Conservation (phyloP, 179 eudicot genomes). For the Silene noctiflora region DNA sequence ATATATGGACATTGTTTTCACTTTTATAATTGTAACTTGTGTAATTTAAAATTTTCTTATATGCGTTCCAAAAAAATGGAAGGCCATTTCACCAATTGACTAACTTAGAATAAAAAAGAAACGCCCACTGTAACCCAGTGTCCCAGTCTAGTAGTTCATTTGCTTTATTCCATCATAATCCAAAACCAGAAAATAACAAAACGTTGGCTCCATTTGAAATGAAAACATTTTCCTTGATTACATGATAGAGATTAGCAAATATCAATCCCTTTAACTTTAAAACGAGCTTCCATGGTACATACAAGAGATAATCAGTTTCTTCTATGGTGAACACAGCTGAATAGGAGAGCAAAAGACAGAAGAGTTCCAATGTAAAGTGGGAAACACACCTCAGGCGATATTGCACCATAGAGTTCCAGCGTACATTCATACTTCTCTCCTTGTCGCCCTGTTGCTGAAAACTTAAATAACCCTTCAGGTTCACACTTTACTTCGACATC, state of each 20-base stretch:
- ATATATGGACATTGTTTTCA: background rate
- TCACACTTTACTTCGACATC: conserved; percentile 67
- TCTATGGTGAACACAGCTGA: background rate
- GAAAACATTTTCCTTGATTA: background rate
- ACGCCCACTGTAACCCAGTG: background rate
- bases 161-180: too few relatives aligned
- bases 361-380: background rate
- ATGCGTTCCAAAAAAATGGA: background rate
- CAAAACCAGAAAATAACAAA: background rate
- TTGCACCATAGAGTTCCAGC: conserved; percentile 62
- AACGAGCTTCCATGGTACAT: background rate
- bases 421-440: conserved; percentile 55
- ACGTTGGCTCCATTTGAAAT: background rate
- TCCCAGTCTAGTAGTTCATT: background rate
- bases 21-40: background rate
- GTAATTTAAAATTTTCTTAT: background rate
- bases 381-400: conserved; percentile 62
- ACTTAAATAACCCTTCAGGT: conserved; percentile 61
- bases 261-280: background rate
- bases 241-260: background rate
- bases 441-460: conserved; percentile 60
- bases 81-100: background rate
- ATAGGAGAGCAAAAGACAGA: conserved; percentile 3
- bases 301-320: background rate
- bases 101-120: background rate